Base-by-base conservation (phyloP, 1,284 basidiomycete species). In the Microstroma glucosiphilum region DNA sequence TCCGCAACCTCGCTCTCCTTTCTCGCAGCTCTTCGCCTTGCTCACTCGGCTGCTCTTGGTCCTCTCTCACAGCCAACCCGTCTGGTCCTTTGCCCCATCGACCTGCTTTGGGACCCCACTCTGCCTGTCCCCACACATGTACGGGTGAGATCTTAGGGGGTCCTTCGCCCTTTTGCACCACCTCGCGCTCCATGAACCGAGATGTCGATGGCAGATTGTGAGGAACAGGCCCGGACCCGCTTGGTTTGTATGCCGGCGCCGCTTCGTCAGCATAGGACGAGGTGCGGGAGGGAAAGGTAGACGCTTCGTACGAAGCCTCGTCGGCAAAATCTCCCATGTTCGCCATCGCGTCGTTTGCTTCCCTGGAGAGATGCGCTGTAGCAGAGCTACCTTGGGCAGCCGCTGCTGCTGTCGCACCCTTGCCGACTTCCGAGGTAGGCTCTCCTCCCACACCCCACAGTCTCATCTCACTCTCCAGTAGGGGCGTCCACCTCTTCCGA, bases 71-170 rank as follows among this genome's bases (percentile, higher is more conserved):
- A 3, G 26, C 13, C 56, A 13, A 40, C 15, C 46, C 56, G 41
- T 23, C 30, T 19, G 56, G 54, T 23, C 83, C 82, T 59, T 78
- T 69, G 0, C 83, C 83, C 82, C 83, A 83, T 40, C 70, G 61
- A 0, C 82, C 82, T 0, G 81, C 81, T 42, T 79, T 80, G 56
- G 77, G 71, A 0, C 83, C 83, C 83, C 84, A 84, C 63, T 84
- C 82, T 53, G 82, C 85, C 8, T 73, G 68, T 2, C 71, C 73
- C 73, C 73, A 75, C 1, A 73, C 60, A 51, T 75, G 71, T 25
- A 62, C 65, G 25, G 68, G 68, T 21, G 62, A 62, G 15, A 75
- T 49, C 46, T 66, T 64, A 0, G 73, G 73, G 17, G 71, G 70
- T 0, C 71, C 71, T 11, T 56, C 56, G 53, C 62, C n/a, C 41